Conservation (phyloP, 306 rosid genomes). For the Nissolia schottii region DNA sequence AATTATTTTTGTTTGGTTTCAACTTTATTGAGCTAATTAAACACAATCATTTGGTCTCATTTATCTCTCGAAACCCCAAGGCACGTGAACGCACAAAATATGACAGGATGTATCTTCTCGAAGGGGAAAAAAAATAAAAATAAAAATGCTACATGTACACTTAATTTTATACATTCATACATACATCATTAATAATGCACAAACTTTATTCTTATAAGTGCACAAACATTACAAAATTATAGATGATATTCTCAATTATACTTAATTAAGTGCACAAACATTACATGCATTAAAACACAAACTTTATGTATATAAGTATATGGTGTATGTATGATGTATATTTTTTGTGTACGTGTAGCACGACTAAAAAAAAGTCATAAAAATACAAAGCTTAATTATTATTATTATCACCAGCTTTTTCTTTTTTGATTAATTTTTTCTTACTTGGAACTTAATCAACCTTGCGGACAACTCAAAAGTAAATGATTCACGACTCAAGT, state of each 20-base stretch:
- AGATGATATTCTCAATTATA: too few relatives aligned
- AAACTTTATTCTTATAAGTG: too few relatives aligned
- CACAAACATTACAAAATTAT: too few relatives aligned
- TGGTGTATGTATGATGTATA: too few relatives aligned
- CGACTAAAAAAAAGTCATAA: constrained; percentile 18
- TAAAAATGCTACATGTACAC: too few relatives aligned
- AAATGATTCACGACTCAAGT: constrained; percentile 27
- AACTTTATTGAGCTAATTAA: constrained; percentile 21
- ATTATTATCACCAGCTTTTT: constrained; percentile 28
- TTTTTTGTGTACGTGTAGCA: too few relatives aligned
- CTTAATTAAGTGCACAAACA: too few relatives aligned
- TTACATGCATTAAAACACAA: too few relatives aligned
- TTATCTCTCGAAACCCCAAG: constrained; percentile 34
- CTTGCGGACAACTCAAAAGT: constrained; percentile 12
- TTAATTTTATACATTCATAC: too few relatives aligned
- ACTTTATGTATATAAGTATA: too few relatives aligned
- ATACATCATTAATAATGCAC: too few relatives aligned
- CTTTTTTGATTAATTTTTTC: neutral
- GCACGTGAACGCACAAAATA: constrained; percentile 39
- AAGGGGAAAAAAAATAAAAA: constrained; percentile 6
- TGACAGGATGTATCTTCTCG: neutral
- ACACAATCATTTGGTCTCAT: constrained; percentile 31
- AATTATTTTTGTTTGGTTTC: neutral
- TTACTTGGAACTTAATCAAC: constrained; percentile 35
- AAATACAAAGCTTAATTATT: constrained; percentile 16